Conservation (phyloP, 2,329 filamentous ascomycete genomes). For the Fusarium sp. region DNA sequence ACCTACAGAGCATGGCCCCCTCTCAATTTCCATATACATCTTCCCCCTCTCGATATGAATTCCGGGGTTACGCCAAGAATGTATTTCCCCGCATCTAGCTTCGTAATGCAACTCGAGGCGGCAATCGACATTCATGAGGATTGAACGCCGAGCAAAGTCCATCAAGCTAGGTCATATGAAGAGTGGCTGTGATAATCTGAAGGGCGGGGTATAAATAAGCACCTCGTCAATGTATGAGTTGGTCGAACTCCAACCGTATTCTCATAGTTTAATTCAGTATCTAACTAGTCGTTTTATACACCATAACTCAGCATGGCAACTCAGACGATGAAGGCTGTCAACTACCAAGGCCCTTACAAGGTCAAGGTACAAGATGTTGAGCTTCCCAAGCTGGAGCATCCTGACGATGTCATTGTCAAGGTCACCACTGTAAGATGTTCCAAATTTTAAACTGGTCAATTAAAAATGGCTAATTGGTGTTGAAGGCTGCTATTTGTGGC, state of each 20-base stretch:
- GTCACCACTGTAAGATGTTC: slow-evolving; percentile 64
- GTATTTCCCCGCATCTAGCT: slow-evolving; percentile 23
- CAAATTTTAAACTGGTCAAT: background rate
- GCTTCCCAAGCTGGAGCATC: slow-evolving; percentile 67
- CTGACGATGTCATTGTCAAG: slow-evolving; percentile 71
- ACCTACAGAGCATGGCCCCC: too few species aligned
- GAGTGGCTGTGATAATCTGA: slow-evolving; percentile 17
- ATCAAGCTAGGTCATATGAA: background rate
- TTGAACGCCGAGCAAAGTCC: slow-evolving; percentile 25
- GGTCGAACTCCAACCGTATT: background rate
- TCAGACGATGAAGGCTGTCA: slow-evolving; percentile 66
- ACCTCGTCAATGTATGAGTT: background rate
- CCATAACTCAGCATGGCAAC: slow-evolving; percentile 32
- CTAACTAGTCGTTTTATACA: background rate
- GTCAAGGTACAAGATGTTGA: slow-evolving; percentile 70
- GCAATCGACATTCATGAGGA: slow-evolving; percentile 10
- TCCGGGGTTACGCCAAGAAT: background rate
- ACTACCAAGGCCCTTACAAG: slow-evolving; percentile 69
- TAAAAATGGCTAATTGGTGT: slow-evolving; percentile 7
- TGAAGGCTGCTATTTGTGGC: slow-evolving; percentile 61
- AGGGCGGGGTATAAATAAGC: slow-evolving; percentile 27
- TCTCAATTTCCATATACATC: background rate
- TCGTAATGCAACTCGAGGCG: slow-evolving; percentile 22
- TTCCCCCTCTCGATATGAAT: background rate
- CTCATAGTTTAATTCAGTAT: background rate